Evolutionary conservation across 2,329 filamentous ascomycete genomes (phyloP), one percentile per base, ranked within the genome.

Genomic region (Nigrospora sphaerica): DNA sequence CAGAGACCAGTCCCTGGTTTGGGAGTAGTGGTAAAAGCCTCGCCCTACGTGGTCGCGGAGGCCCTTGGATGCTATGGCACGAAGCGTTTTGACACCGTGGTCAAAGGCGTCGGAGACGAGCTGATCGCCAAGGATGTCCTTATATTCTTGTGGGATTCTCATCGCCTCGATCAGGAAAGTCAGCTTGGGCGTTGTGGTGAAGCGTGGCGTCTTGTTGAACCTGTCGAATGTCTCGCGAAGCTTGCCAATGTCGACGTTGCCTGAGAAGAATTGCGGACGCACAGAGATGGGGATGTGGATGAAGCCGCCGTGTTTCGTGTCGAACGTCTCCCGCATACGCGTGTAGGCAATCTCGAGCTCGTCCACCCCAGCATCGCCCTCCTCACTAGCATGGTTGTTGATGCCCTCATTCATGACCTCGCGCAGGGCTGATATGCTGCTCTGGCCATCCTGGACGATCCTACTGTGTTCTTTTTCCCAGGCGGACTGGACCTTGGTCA

Each of bases 331-430:
- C 13, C 80, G 80, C 56, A 95, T 93, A 56, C 93, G 81, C 23
- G 81, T 78, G 54, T 88, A 92, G 0, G 91, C 91, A 61, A 96
- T 91, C 59, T 97, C 93, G 11, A 98, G 70, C 53, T 96, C 75
- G 55, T 97, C 93, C 46, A 98, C 71, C 6, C 23, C 23, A 10
- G 23, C 23, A 56, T 97, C 93, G 36, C 97, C 68, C 36, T 68
- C 62, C 48, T 11, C 53, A 19, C 63, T 57, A 2, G 58, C 56
- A 48, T 39, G 60, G 4, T 74, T 74, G 38, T 87, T 75, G 1
- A 83, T 91, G 1, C 92, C 92, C 64, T 96, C 91, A 45, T 90
- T 86, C 1, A 91, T 88, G 62, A 97, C 96, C 50, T 91, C 86
- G 51, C 83, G 81, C 49, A 98, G 70, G 63, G 95, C 88, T 39